Conservation (phyloP, 768 basidiomycete genomes). For the Cantharellus anzutake region DNA sequence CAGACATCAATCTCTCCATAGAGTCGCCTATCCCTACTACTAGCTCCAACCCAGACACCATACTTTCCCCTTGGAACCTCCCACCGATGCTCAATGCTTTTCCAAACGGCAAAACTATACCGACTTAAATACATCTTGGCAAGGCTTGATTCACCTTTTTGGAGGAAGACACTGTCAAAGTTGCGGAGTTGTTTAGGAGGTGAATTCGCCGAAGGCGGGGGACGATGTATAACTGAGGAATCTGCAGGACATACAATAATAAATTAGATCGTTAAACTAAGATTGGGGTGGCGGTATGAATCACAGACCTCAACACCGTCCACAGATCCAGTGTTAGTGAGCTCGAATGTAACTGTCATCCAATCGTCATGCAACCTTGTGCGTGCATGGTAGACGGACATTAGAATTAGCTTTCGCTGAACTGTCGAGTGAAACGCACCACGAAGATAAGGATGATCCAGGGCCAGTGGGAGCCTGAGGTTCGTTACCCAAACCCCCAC, state of each 20-base stretch:
- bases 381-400: slow-evolving; percentile 10
- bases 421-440: no score
- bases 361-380: slow-evolving; percentile 7
- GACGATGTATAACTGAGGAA: slow-evolving; percentile 35
- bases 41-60: slow-evolving; percentile 4
- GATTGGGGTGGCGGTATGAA: background rate
- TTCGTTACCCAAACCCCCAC: no score
- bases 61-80: background rate
- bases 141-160: slow-evolving; percentile 6
- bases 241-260: slow-evolving; percentile 9
- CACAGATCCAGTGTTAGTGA: slow-evolving; percentile 11
- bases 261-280: no score
- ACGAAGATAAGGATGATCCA: no score
- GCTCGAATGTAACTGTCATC: slow-evolving; percentile 5
- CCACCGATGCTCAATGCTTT: slow-evolving; percentile 6
- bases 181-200: slow-evolving; percentile 32
- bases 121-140: slow-evolving; percentile 1
- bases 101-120: slow-evolving; percentile 7
- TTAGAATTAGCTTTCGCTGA: no score
- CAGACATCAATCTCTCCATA: background rate
- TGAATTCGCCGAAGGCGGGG: slow-evolving; percentile 27
- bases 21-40: slow-evolving; percentile 3
- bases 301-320: slow-evolving; percentile 11
- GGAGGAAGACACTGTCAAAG: slow-evolving; percentile 20
- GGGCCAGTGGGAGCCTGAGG: no score